phyloP scores from a whole-genome alignment of 2,329 filamentous ascomycete species.

The Lecanicillium sp. region DNA sequence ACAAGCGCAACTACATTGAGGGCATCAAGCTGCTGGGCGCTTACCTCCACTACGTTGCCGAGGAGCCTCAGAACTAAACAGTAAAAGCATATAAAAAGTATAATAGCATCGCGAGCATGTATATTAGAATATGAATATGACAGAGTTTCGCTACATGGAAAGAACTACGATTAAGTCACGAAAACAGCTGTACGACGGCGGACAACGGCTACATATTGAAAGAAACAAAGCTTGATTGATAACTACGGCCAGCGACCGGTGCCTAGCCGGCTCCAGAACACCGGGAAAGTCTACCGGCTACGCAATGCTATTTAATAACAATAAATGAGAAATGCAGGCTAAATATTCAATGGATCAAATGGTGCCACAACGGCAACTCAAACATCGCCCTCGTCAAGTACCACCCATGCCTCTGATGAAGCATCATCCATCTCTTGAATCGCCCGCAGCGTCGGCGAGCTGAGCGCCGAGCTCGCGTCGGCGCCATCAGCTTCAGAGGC shows the following conservation, averaged over 20 bases:
- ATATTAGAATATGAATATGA: conserved; percentile 10
- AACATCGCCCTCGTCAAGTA: background rate
- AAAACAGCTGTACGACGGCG: too few relatives aligned
- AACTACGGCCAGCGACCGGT: background rate
- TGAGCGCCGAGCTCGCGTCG: conserved; percentile 3
- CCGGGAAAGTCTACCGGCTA: background rate
- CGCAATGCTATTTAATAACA: background rate
- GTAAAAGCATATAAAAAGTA: conserved; percentile 1
- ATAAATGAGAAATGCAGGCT: too few relatives aligned
- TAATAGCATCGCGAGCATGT: conserved; percentile 5
- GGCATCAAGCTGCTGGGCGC: conserved; percentile 92
- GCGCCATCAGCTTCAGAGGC: conserved; percentile 1
- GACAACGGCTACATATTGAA: too few relatives aligned
- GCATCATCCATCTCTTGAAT: conserved; percentile 5
- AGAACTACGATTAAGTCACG: too few relatives aligned
- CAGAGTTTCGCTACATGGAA: background rate
- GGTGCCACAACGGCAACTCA: background rate
- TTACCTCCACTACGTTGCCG: conserved; percentile 92
- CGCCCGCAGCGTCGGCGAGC: conserved; percentile 6
- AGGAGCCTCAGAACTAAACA: conserved; percentile 58
- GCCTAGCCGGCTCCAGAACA: background rate
- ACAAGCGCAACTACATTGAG: conserved; percentile 96
- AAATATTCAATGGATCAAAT: background rate
- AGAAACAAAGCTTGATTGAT: background rate
- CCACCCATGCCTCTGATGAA: background rate